phyloP scores from a whole-genome alignment of 768 basidiomycete genomes.

The Termitomyces sp. region DNA sequence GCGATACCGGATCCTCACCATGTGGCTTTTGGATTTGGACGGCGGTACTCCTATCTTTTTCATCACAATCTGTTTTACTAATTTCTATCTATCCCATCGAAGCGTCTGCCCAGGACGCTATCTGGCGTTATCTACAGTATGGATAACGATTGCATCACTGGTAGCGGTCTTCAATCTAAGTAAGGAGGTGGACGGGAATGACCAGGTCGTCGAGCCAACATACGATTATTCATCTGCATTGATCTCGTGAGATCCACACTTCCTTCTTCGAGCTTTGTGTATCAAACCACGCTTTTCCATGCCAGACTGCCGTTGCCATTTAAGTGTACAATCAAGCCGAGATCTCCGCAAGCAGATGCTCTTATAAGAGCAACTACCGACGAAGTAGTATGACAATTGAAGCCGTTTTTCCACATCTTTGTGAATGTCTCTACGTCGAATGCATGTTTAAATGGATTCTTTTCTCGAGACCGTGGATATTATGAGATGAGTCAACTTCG shows the following conservation, averaged over 20 bases:
- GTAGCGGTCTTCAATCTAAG: conserved; percentile 24
- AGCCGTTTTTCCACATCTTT: not conserved
- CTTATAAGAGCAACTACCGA: not conserved
- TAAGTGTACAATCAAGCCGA: conserved; percentile 9
- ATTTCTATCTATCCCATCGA: not conserved
- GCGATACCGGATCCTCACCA: not conserved
- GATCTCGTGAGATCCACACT: not conserved
- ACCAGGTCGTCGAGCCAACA: conserved; percentile 9
- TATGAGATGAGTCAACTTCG: not conserved
- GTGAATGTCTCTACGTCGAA: not conserved
- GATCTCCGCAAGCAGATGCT: conserved; percentile 1
- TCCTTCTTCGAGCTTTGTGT: not conserved
- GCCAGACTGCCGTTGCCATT: conserved; percentile 6
- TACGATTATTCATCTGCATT: conserved; percentile 1
- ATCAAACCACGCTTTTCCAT: not conserved
- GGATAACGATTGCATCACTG: conserved; percentile 23
- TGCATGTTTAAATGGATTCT: not conserved
- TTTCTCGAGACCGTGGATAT: not conserved
- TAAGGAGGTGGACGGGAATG: conserved; percentile 15
- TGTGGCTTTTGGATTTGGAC: not conserved
- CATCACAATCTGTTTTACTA: not conserved
- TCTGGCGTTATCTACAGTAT: conserved; percentile 27
- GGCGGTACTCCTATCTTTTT: not conserved
- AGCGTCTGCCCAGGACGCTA: conserved; percentile 30
- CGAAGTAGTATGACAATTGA: not conserved